phyloP scores from a whole-genome alignment of 2,329 filamentous ascomycete species.

The Microascus cirrosus region DNA sequence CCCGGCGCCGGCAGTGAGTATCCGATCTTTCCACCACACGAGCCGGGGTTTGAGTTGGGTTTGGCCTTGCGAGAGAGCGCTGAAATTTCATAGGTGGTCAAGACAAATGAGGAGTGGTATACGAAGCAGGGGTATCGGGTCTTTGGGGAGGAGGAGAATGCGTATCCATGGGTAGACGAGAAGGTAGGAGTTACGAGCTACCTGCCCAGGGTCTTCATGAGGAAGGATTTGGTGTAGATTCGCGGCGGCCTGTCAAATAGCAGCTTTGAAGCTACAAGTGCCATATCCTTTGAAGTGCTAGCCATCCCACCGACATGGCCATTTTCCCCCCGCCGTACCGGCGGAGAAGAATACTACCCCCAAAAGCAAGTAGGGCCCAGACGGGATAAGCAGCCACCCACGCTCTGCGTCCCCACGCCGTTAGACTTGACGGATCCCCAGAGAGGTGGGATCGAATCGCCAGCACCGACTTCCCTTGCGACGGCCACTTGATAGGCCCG shows the following conservation, averaged over 20 bases:
- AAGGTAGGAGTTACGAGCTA: conserved; percentile 5
- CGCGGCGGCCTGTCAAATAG: not conserved
- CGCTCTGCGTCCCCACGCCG: not conserved
- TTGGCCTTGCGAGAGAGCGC: not conserved
- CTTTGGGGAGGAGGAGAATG: conserved; percentile 7
- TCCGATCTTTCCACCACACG: not conserved
- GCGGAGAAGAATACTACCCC: not conserved
- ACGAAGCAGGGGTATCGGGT: conserved; percentile 14
- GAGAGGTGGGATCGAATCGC: not conserved
- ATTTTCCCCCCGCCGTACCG: not conserved
- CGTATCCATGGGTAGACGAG: conserved; percentile 10
- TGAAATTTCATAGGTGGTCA: conserved; percentile 1
- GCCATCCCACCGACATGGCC: too few relatives aligned
- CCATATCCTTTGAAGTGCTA: too few relatives aligned
- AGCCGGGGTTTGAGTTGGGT: not conserved
- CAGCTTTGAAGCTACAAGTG: too few relatives aligned
- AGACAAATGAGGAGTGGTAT: conserved; percentile 19
- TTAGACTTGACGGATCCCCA: not conserved
- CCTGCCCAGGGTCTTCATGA: conserved; percentile 13
- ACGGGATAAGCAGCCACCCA: not conserved
- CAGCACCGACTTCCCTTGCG: not conserved
- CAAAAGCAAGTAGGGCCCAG: not conserved
- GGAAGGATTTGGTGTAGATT: conserved; percentile 10
- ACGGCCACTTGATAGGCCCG: not conserved
- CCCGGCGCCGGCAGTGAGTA: conserved; percentile 13